phyloP scores from a whole-genome alignment of 352 stramenopile species.

The Pythium vanterpoolii region DNA sequence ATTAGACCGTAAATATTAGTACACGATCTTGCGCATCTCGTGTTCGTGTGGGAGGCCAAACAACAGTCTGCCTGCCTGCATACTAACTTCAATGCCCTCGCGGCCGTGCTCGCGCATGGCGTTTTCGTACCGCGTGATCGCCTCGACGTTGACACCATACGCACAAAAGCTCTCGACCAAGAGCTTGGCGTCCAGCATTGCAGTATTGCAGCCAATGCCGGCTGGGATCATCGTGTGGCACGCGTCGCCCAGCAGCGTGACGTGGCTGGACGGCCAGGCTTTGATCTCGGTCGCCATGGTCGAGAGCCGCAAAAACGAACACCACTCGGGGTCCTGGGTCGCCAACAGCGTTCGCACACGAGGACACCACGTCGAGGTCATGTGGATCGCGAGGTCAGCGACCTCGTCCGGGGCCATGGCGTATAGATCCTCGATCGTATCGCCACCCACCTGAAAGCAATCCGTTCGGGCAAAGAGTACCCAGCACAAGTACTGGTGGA shows the following conservation, averaged over 20 bases:
- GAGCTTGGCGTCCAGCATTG: conserved; percentile 41
- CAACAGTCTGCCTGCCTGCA: conserved; percentile 42
- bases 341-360: conserved; percentile 42
- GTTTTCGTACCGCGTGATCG: conserved; percentile 50
- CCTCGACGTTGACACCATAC: conserved; percentile 43
- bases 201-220: conserved; percentile 59
- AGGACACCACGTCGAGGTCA: conserved; percentile 49
- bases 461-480: conserved; percentile 47
- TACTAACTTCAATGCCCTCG: conserved; percentile 43
- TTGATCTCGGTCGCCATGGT: conserved; percentile 55
- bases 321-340: conserved; percentile 43
- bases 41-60: conserved; percentile 37
- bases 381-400: conserved; percentile 44
- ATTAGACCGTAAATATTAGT: neutral
- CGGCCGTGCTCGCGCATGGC: conserved; percentile 50
- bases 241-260: conserved; percentile 61
- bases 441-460: conserved; percentile 35
- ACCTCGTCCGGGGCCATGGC: conserved; percentile 42
- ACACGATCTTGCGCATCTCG: conserved; percentile 39
- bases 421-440: conserved; percentile 40
- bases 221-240: conserved; percentile 62
- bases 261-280: conserved; percentile 37
- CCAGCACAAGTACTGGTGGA: conserved; percentile 64
- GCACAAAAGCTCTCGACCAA: conserved; percentile 41
- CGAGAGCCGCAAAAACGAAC: conserved; percentile 62